phyloP scores from a whole-genome alignment of 768 basidiomycete species.

The Cubamyces lactineus region DNA sequence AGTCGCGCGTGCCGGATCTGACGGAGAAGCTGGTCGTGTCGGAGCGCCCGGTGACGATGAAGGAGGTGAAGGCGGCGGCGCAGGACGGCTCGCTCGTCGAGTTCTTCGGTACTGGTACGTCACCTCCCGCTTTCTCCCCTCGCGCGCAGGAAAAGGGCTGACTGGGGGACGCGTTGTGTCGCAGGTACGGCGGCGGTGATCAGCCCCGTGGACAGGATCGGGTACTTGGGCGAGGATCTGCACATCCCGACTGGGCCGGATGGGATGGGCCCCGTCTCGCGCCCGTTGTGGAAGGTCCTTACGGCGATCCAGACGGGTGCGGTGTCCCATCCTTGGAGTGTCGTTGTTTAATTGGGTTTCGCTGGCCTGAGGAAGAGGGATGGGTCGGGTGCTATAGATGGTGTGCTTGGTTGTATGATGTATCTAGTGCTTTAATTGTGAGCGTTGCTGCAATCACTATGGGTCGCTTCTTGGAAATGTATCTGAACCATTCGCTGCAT shows the following conservation, averaged over 20 bases:
- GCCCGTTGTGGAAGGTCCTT: constrained; percentile 51
- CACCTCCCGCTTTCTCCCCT: not conserved
- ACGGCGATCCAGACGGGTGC: constrained; percentile 73
- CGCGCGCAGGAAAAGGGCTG: not conserved
- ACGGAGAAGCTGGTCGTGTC: constrained; percentile 59
- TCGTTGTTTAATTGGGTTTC: constrained; percentile 41
- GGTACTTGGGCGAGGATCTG: constrained; percentile 59
- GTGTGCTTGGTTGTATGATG: not conserved
- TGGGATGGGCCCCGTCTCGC: constrained; percentile 75
- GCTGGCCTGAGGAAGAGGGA: not conserved
- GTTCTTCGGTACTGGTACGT: constrained; percentile 49
- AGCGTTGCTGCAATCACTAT: too few species aligned
- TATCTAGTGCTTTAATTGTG: too few species aligned
- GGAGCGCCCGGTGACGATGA: constrained; percentile 78
- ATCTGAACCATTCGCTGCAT: too few species aligned
- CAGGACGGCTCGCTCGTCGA: constrained; percentile 48
- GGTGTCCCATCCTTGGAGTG: constrained; percentile 79
- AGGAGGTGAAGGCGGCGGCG: constrained; percentile 61
- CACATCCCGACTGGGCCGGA: constrained; percentile 59
- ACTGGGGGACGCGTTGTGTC: constrained; percentile 7
- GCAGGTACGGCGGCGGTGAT: constrained; percentile 58
- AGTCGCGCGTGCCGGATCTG: constrained; percentile 49
- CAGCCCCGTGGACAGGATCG: constrained; percentile 55
- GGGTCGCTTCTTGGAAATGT: too few species aligned
- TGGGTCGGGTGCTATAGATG: not conserved